Evolutionary conservation across 2,329 filamentous ascomycete species (phyloP), one percentile per base, ranked within the genome.

Genomic region (Aureobasidium sp.): DNA sequence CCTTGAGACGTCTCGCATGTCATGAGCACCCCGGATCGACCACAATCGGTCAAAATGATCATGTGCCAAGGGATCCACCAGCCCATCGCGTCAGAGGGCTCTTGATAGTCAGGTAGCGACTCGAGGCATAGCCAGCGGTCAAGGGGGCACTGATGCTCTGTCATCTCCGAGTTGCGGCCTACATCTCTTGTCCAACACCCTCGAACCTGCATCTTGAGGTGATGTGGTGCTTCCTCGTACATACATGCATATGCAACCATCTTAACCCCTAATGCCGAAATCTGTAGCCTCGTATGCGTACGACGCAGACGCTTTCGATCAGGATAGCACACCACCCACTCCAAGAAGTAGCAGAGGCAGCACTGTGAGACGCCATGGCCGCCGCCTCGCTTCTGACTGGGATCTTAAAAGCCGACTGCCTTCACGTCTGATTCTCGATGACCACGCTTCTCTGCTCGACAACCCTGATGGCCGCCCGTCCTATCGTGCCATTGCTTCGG

Each of bases 391-490:
- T 3, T 75, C 73, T 1, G 72, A 75, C n/a, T 62, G 70, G 36
- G 71, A 75, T 52, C 66, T 76, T 17, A 67, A 70, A 32, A 66
- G 69, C 51, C 65, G 72, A 37, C 39, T 71, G 37, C 68, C 68
- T 65, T 65, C 68, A 57, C 63, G 67, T 34, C 57, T 66, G 64
- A 36, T 71, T 20, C 61, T 73, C 32, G 79, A 79, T 63, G 81
- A 83, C 69, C 73, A 73, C 20, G 77, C 80, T 8, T 76, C 77
- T 62, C 68, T 83, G 63, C 75, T 83, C 4, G 75, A 72, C 3
- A 70, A 75, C 62, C 67, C 68, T 34, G 72, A 76, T 66, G 69
- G 69, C 32, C 63, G 65, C 41, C 69, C 71, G 12, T 75, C 74
- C n/a, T 81, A 81, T 69, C 75, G 69, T 52, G 79, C 75, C 64